Base-by-base conservation (phyloP, 2,329 filamentous ascomycete species). In the Calonectria montana region DNA sequence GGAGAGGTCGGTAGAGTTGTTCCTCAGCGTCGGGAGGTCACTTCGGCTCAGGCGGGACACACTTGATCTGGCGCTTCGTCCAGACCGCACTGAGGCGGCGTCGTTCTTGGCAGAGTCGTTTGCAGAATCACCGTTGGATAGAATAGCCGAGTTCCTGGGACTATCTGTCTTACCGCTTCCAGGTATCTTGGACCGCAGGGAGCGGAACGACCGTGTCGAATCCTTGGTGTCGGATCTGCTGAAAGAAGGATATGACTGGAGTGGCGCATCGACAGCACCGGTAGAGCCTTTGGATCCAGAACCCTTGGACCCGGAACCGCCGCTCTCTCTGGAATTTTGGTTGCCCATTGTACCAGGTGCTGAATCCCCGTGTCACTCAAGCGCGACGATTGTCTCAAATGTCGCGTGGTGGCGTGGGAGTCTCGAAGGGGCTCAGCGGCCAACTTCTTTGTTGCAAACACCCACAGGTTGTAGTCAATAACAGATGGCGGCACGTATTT, bases 191-290 rank as follows among this genome's bases (percentile, higher is more conserved):
- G 95, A 97, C 72, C 94, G 91, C 77, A 98, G 90, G 45, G 92
- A 93, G 77, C 94, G 91, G 83, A 98, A 92, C 5, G 96, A 98
- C 75, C 95, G 93, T 37, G 93, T 91, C 8, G 95, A 98, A 76
- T 98, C 96, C 82, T 96, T 96, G 31, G 96, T 98, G 82, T 98
- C 96, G 69, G 95, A 95, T 82, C 94, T 93, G 85, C 93, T 94
- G 82, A 98, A 96, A 31, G 96, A 98, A 31, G 96, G 96, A 83
- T 97, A 97, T 35, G 94, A 94, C 83, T 95, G 93, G 71, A 98
- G 87, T 53, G 76, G 67, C 27, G 77, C 80, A 73, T 90, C 87
- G 71, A 82, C 81, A 71, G 86, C 85, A 71, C 84, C 82, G 48
- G 83, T 85, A 47, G 86, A 86, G 76, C 85, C 85, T 84, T 90